Conservation (phyloP, 306 rosid genomes). For the Pterocarpus santalinus region DNA sequence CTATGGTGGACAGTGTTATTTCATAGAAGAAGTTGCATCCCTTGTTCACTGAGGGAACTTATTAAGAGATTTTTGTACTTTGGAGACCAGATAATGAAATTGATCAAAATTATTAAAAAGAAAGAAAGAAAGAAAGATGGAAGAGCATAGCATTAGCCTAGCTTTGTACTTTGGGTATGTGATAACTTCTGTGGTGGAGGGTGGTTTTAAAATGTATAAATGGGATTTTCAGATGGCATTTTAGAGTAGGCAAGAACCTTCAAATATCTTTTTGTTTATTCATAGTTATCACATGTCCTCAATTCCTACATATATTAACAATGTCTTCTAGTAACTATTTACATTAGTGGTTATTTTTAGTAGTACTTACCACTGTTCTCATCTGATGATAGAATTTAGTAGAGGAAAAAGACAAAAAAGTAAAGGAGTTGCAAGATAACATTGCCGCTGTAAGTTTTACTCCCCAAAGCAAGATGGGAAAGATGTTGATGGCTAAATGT, state of each 20-base stretch:
- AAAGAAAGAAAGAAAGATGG: not conserved
- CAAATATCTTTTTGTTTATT: constrained; percentile 13
- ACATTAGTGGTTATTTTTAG: constrained; percentile 5
- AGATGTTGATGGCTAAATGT: constrained; percentile 96
- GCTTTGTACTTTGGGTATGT: not conserved
- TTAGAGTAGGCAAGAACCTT: constrained; percentile 32
- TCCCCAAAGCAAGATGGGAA: constrained; percentile 97
- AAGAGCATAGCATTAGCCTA: constrained; percentile 5
- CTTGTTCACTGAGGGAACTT: not conserved
- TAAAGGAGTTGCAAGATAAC: constrained; percentile 91
- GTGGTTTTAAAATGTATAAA: constrained; percentile 1
- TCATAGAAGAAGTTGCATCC: constrained; percentile 1
- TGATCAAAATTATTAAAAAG: not conserved
- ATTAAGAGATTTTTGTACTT: constrained; percentile 15
- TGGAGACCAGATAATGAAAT: not conserved
- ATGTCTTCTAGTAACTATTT: not conserved
- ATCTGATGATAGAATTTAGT: constrained; percentile 72
- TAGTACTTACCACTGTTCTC: constrained; percentile 45
- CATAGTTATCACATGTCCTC: constrained; percentile 4
- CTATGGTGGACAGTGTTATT: constrained; percentile 13
- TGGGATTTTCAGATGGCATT: not conserved
- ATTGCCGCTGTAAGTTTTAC: constrained; percentile 86
- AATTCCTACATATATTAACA: constrained; percentile 5
- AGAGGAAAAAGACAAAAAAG: constrained; percentile 91
- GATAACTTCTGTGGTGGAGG: not conserved